Evolutionary conservation across 345 rosid species (phyloP), one percentile per base, ranked within the genome.

Genomic region (Physaria fendleri): DNA sequence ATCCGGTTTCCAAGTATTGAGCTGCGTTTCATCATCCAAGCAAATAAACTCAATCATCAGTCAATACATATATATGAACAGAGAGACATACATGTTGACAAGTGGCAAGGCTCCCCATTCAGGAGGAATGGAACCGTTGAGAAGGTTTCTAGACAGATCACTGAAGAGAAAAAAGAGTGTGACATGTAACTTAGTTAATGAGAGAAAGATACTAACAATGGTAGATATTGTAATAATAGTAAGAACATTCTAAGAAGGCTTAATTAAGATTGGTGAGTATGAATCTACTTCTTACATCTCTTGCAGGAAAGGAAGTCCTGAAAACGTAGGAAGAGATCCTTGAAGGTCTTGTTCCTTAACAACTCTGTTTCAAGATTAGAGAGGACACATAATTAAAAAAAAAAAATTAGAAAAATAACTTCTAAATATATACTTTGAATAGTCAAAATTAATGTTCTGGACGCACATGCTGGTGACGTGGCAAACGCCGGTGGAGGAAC

Each of bases 81-180:
- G 34, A 22, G 16, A 54, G 28, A 46, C 59, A 24, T 76, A 83
- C 85, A 80, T 27, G 46, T 37, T 29, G 35, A 39, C 7, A 4
- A 81, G 75, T 18, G 67, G 63, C 47, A 64, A 69, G 20, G 72
- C 18, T 46, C 76, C 79, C 89, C 89, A 81, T 56, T 73, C 68
- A 6, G 74, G 56, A 61, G 77, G 89, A 37, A 81, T 65, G 14
- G 83, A 59, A 43, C 85, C 85, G 25, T 46, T 77, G 43, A 83
- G 79, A 71, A 59, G 73, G 76, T 83, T 83, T 48, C 76, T 78
- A 13, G 68, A 7, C 45, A 81, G 49, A 58, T 81, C 80, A 62
- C 89, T 83, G 71, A 22, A 24, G 34, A 38, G 6, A 6, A 29
- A 62, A 32, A 58, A 44, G 38, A 53, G 9, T 11, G 25, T 37